Base-by-base conservation (phyloP, 2,329 filamentous ascomycete genomes). In the Botrytis deweyae region DNA sequence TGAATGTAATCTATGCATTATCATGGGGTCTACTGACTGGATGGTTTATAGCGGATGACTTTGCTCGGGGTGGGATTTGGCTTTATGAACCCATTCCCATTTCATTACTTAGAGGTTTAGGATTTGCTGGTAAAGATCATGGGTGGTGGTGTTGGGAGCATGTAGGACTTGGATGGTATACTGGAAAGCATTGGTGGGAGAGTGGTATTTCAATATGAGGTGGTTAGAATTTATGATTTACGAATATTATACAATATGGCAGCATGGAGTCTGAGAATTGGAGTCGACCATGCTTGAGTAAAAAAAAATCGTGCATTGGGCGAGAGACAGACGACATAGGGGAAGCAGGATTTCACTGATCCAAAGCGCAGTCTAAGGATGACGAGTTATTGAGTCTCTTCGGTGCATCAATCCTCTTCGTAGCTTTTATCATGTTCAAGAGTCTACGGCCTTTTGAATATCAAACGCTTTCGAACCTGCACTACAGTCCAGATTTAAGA, bases 41-140 rank as follows among this genome's bases (percentile, higher is more conserved):
- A 0, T 85, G 85, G 59, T 81, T 90, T 52, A 85, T 97, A n/a
- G 85, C 90, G 18, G 89, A 97, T 80, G 95, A 98, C 79, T 90
- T 97, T 80, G 87, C 91, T 0, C 85, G 87, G 18, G 88, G 89
- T 0, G 94, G 93, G 0, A 79, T 97, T 0, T 97, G 93, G 92
- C 82, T 97, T 22, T 89, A 90, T 75, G 94, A 98, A 82, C 93
- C 94, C 0, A 83, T 97, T n/a, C 93, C 94, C 0, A 76, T 95
- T 14, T 97, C 93, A 72, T 80, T 87, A 0, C 80, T 94, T n/a
- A 86, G 93, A 40, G 88, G 87, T 2, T 49, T 95, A 25, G 91
- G 92, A 0, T 84, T 91, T 49, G 92, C 91, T 0, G 83, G 84
- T 1, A 82, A 85, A 29, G 88, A 87, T 0, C 90, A 92, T 78